These are phyloP conservation scores for Saraca asoca DNA, from an alignment of 331 rosid genomes.

Conservation along the genomic window DNA sequence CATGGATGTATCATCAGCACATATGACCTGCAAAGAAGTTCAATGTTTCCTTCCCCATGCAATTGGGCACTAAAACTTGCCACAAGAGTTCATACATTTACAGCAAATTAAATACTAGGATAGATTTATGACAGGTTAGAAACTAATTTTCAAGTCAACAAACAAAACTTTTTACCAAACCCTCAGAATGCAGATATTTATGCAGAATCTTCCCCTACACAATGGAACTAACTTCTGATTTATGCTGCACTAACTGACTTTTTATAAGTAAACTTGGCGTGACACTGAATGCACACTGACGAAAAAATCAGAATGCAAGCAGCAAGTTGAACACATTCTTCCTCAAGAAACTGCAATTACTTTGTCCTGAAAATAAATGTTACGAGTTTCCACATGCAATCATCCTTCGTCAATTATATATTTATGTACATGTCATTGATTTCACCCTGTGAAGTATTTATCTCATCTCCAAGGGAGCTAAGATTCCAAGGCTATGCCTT, in stretches of 20 bases:
- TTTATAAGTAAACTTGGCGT: no score
- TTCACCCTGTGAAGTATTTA: background rate
- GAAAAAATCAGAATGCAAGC: background rate
- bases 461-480: slow-evolving; percentile 29
- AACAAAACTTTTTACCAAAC: slow-evolving; percentile 12
- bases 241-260: no score
- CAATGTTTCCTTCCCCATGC: no score
- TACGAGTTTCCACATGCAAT: slow-evolving; percentile 25
- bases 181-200: background rate
- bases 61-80: no score
- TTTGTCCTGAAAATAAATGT: background rate
- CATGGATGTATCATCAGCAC: no score
- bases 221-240: no score
- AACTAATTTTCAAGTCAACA: background rate
- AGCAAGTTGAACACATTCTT: background rate
- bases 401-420: slow-evolving; percentile 18
- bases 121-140: background rate
- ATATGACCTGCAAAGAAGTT: no score
- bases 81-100: no score
- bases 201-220: slow-evolving; percentile 1
- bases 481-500: slow-evolving; percentile 33
- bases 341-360: background rate
- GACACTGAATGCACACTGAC: background rate
- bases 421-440: slow-evolving; percentile 29
- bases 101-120: background rate